Percentiles rank a stretch among this genome's conserved stretches.
These are phyloP conservation scores for Helichrysum umbraculigerum DNA, from an alignment of 129 eudicot genomes.

Conservation along the genomic window DNA sequence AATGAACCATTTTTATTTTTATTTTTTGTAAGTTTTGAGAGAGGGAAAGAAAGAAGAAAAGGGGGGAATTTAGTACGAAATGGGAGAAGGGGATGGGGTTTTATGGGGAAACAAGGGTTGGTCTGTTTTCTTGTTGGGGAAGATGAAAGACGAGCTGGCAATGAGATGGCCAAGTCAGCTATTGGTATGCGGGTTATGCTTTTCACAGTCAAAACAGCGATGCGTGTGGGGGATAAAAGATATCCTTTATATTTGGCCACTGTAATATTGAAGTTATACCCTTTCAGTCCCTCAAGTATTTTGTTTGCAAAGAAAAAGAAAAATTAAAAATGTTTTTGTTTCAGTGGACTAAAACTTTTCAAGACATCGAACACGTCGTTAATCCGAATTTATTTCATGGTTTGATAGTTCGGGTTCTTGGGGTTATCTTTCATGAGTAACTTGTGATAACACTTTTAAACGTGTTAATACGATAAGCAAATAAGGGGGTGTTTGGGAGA, in stretches of 20 bases:
- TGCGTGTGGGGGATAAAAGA: constrained; percentile 16
- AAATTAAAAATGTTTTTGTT: no score
- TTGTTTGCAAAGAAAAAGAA: no score
- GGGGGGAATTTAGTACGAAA: constrained; percentile 19
- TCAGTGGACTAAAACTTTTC: no score
- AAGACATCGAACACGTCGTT: no score
- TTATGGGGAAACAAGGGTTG: constrained; percentile 24
- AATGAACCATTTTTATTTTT: constrained; percentile 41
- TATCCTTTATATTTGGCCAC: not conserved
- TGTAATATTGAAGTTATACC: not conserved
- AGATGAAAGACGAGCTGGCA: constrained; percentile 42
- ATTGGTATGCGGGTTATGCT: constrained; percentile 30
- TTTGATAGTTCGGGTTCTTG: no score
- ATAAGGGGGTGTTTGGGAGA: no score
- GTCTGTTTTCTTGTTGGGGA: constrained; percentile 35
- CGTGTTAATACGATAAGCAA: no score
- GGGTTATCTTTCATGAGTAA: no score
- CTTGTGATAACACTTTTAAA: no score
- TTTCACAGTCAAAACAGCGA: constrained; percentile 31
- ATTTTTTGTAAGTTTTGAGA: not conserved
- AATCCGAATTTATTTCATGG: no score
- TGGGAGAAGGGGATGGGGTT: constrained; percentile 24
- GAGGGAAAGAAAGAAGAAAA: not conserved
- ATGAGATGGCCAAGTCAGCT: constrained; percentile 40
- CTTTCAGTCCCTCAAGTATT: constrained; percentile 1